A percentile compares a stretch with the other conserved stretches of the same genome.
Evolutionary conservation across 345 rosid genomes (phyloP).

Genomic region (Pistacia atlantica): DNA sequence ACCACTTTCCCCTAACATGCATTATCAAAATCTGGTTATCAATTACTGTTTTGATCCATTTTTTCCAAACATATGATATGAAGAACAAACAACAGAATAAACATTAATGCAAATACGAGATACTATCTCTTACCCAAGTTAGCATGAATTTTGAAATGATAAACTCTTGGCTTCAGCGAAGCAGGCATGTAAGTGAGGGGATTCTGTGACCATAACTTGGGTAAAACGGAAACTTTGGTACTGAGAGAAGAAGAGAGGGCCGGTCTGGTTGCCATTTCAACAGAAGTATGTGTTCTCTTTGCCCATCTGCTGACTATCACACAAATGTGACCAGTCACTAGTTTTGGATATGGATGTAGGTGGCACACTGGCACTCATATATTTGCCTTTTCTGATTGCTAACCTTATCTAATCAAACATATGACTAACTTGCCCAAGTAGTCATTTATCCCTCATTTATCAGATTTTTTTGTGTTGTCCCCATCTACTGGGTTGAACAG

Average conservation of each 20-base stretch:
- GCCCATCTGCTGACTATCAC: slow-evolving; percentile 3
- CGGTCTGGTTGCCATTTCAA: slow-evolving; percentile 56
- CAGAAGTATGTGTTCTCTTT: not conserved
- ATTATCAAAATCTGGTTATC: slow-evolving; percentile 17
- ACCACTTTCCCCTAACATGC: slow-evolving; percentile 58
- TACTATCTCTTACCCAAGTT: slow-evolving; percentile 40
- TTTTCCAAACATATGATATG: not conserved
- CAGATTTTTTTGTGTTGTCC: not conserved
- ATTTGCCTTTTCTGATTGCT: not conserved
- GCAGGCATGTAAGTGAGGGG: slow-evolving; percentile 19
- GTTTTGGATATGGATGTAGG: slow-evolving; percentile 20
- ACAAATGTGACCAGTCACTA: not conserved
- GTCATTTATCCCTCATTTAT: not conserved
- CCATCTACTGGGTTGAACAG: not conserved
- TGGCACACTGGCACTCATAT: slow-evolving; percentile 14
- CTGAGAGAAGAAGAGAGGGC: slow-evolving; percentile 39
- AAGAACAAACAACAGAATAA: not conserved
- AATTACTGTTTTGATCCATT: not conserved
- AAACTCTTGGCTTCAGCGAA: slow-evolving; percentile 30
- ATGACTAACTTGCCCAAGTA: not conserved
- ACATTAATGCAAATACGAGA: not conserved
- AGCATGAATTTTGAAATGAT: slow-evolving; percentile 59
- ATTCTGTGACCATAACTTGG: slow-evolving; percentile 30
- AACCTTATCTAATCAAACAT: slow-evolving; percentile 30
- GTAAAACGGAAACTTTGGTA: slow-evolving; percentile 24